These are phyloP conservation scores for Clarkia xantiana DNA, from an alignment of 345 rosid genomes.

Conservation along the genomic window DNA sequence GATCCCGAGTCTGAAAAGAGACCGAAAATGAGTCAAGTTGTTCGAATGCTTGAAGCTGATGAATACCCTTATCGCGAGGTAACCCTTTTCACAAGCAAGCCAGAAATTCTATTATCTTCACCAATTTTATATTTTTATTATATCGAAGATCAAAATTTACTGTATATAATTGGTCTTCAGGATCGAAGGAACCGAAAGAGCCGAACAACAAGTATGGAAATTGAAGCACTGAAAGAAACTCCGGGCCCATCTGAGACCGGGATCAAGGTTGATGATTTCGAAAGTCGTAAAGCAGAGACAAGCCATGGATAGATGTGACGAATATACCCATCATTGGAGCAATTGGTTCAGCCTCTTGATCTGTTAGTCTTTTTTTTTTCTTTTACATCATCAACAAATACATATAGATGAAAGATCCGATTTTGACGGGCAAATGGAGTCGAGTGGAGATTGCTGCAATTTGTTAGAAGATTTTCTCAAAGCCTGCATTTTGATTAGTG, in stretches of 20 bases:
- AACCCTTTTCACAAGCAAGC: slow-evolving; percentile 1
- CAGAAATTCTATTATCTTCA: neutral
- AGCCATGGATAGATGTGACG: slow-evolving; percentile 21
- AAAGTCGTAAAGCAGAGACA: slow-evolving; percentile 18
- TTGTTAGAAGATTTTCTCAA: too few species aligned
- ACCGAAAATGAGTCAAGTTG: slow-evolving; percentile 89
- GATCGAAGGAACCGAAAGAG: slow-evolving; percentile 66
- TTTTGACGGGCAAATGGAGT: too few species aligned
- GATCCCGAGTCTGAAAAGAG: slow-evolving; percentile 83
- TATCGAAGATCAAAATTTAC: neutral
- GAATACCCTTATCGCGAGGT: slow-evolving; percentile 82
- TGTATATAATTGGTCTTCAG: slow-evolving; percentile 19
- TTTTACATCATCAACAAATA: too few species aligned
- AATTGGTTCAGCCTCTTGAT: too few species aligned
- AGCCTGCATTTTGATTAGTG: too few species aligned
- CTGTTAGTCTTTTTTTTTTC: too few species aligned
- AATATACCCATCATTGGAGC: neutral
- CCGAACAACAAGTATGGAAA: slow-evolving; percentile 60
- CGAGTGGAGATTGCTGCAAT: too few species aligned
- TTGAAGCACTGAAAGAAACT: slow-evolving; percentile 44
- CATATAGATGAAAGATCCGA: too few species aligned
- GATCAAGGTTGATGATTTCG: slow-evolving; percentile 21
- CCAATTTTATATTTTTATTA: neutral
- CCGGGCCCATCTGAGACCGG: slow-evolving; percentile 21
- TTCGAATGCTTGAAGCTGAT: slow-evolving; percentile 76